A percentile compares a stretch with the other conserved stretches of the same genome.
Evolutionary conservation across 768 basidiomycete species (phyloP).

Genomic region (Zangia roseola): DNA sequence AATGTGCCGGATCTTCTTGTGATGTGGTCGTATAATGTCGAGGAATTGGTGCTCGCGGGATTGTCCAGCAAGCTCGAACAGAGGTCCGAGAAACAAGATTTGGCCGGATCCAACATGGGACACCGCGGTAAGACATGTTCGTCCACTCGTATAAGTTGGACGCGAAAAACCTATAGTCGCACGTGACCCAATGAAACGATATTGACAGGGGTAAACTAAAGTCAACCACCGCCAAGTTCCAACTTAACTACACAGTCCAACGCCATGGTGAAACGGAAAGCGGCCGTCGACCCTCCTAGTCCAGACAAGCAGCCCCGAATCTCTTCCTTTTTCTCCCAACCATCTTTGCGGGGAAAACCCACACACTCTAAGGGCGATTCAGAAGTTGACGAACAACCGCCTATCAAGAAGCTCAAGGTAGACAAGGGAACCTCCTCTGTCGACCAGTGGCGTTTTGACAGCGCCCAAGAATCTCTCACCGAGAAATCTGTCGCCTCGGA

Average conservation of each 20-base stretch:
- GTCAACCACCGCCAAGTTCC: no score
- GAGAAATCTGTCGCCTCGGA: neutral
- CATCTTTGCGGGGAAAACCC: slow-evolving; percentile 30
- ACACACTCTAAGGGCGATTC: slow-evolving; percentile 28
- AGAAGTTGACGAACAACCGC: slow-evolving; percentile 24
- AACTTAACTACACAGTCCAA: neutral
- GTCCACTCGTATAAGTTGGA: no score
- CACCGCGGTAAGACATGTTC: slow-evolving; percentile 12
- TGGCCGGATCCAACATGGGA: slow-evolving; percentile 5
- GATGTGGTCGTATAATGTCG: slow-evolving; percentile 16
- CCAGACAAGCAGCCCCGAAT: slow-evolving; percentile 36
- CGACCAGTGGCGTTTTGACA: slow-evolving; percentile 48
- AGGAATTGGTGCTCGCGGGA: neutral
- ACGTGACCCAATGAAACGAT: slow-evolving; percentile 25
- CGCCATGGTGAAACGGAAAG: slow-evolving; percentile 21
- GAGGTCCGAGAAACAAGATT: neutral
- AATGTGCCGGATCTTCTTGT: slow-evolving; percentile 45
- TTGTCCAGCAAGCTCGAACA: neutral
- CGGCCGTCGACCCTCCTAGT: neutral
- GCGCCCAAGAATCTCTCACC: slow-evolving; percentile 9
- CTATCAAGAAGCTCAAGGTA: slow-evolving; percentile 31
- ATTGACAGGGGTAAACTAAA: slow-evolving; percentile 4
- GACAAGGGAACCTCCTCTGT: slow-evolving; percentile 18
- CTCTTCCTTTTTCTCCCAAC: slow-evolving; percentile 40
- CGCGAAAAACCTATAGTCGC: slow-evolving; percentile 10